Conservation (phyloP, 169 alveolate species). For the Plasmodium gallinaceum region DNA sequence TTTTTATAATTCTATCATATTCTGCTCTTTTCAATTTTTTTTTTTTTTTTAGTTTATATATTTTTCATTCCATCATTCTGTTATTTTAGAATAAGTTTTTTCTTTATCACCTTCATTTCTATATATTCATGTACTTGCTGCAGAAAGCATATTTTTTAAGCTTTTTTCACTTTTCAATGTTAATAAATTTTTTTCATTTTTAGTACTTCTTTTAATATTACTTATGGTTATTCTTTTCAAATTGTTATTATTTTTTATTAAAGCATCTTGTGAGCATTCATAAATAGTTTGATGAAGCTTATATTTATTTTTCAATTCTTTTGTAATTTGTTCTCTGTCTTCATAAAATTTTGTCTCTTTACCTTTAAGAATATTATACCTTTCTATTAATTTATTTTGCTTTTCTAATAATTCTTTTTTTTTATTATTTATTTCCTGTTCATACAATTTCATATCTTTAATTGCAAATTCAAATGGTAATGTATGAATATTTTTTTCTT, state of each 20-base stretch:
- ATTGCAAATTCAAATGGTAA: conserved; percentile 64
- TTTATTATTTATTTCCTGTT: conserved; percentile 23
- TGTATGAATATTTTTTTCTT: conserved; percentile 42
- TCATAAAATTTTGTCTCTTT: conserved; percentile 34
- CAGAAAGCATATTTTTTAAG: too few species aligned
- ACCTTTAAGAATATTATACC: conserved; percentile 13
- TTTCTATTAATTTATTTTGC: conserved; percentile 30
- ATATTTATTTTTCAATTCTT: conserved; percentile 21
- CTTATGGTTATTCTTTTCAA: conserved; percentile 42
- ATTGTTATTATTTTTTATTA: conserved; percentile 12
- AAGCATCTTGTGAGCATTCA: conserved; percentile 33
- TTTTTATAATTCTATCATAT: too few species aligned
- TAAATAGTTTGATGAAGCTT: conserved; percentile 48
- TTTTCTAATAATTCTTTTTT: conserved; percentile 45
- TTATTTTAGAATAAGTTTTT: too few species aligned
- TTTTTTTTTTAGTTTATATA: too few species aligned
- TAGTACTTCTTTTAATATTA: conserved; percentile 28
- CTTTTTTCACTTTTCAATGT: background rate
- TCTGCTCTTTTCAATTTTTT: too few species aligned
- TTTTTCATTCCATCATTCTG: too few species aligned
- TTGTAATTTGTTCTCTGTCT: conserved; percentile 52
- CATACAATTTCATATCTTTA: conserved; percentile 64
- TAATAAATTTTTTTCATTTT: background rate
- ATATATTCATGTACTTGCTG: too few species aligned
- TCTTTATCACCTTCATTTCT: too few species aligned